Evolutionary conservation across 768 basidiomycete genomes (phyloP), one percentile per base, ranked within the genome.

Genomic region (Dioszegia aurantiaca): DNA sequence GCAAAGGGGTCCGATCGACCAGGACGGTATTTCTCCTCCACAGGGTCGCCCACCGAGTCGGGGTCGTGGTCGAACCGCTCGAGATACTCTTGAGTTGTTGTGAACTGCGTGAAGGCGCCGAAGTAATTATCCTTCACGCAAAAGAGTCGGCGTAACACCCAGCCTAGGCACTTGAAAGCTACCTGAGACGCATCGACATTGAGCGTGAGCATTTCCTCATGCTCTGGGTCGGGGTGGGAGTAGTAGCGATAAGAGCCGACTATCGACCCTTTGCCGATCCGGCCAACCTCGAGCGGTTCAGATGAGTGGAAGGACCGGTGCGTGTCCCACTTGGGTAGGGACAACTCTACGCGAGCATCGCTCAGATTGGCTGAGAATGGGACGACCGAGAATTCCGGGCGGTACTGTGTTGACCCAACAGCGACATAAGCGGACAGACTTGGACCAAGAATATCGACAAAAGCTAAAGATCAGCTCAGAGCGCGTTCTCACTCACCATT

Each of bases 81-180:
- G 44, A 90, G 79, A 72, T 90, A 94, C 78, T 98, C 94, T 21
- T 82, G 83, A 40, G 90, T 80, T 0, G 90, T 95, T 2, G 86
- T 86, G 67, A 93, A 97, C 64, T 94, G 88, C 1, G 91, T 95
- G 77, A 95, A 98, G 4, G 84, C 82, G 11, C 94, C 94, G 48
- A 97, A 85, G 76, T 98, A 98, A 76, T 97, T 97, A 69, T 94
- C 90, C 52, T 87, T 85, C 58, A 95, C 70, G 39, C 87, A 84
- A 85, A 98, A 88, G 63, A 94, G 81, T 69, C 90, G 86, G 36
- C 92, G 85, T 59, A 93, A 83, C 1, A 85, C 85, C 93, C 93
- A 95, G 23, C 91, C 93, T 52, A 90, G 78, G 1, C 81, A 79
- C 72, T 87, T 88, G 78, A 86, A 87, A 9, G 83, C 63, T 1